phyloP scores from a whole-genome alignment of 768 basidiomycete species.

The Exsudoporus frostii region DNA sequence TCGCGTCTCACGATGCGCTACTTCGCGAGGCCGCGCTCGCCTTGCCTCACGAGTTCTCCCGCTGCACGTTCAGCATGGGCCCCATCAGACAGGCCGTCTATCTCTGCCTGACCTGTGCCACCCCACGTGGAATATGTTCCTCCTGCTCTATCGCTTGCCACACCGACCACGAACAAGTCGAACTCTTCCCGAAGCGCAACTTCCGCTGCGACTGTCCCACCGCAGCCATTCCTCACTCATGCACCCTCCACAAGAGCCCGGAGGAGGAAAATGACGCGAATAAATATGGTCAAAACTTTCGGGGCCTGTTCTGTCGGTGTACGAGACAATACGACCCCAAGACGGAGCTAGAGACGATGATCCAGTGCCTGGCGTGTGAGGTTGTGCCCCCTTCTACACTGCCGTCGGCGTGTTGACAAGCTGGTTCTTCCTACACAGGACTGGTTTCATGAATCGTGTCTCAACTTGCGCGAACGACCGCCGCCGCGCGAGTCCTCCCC shows the following conservation, averaged over 20 bases:
- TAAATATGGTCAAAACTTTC: slow-evolving; percentile 72
- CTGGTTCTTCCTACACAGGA: slow-evolving; percentile 44
- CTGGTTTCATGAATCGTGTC: slow-evolving; percentile 90
- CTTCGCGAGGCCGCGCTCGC: slow-evolving; percentile 43
- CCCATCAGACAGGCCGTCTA: slow-evolving; percentile 75
- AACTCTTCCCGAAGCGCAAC: slow-evolving; percentile 80
- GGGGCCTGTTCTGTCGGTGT: slow-evolving; percentile 71
- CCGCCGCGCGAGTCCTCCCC: slow-evolving; percentile 42
- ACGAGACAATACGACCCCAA: slow-evolving; percentile 66
- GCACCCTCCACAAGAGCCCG: slow-evolving; percentile 53
- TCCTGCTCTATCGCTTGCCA: slow-evolving; percentile 88
- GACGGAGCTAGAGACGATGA: slow-evolving; percentile 80
- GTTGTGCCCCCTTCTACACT: slow-evolving; percentile 33
- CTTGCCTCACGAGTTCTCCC: slow-evolving; percentile 58
- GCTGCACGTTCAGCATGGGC: slow-evolving; percentile 62
- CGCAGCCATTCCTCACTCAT: slow-evolving; percentile 51
- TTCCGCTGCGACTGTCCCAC: slow-evolving; percentile 90
- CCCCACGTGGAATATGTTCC: slow-evolving; percentile 68
- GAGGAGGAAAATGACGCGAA: slow-evolving; percentile 62
- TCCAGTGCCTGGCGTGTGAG: slow-evolving; percentile 84
- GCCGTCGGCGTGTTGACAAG: neutral
- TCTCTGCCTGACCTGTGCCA: slow-evolving; percentile 72
- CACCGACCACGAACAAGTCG: slow-evolving; percentile 81
- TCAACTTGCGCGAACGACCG: slow-evolving; percentile 71
- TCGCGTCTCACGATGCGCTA: slow-evolving; percentile 29